A percentile compares a stretch with the other conserved stretches of the same genome.
These are phyloP conservation scores for Mentha longifolia DNA, from an alignment of 257 asterid species.

Conservation along the genomic window DNA sequence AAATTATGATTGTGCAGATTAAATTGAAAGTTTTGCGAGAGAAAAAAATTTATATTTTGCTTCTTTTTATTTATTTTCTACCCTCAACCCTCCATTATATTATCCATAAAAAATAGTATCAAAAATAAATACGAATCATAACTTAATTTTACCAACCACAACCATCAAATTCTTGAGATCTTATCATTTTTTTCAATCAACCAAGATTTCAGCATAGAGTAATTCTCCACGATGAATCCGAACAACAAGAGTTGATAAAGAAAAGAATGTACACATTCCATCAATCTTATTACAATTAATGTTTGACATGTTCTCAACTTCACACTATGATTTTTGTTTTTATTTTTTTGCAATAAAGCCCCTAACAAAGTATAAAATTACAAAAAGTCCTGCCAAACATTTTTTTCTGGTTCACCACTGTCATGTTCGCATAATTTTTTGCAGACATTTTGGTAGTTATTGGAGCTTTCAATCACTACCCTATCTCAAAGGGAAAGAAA, in stretches of 20 bases:
- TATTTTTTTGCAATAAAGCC: neutral
- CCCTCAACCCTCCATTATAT: neutral
- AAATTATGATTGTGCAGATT: neutral
- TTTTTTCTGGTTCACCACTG: neutral
- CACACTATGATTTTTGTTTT: neutral
- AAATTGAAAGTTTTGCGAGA: too few relatives aligned
- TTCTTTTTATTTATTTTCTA: too few relatives aligned
- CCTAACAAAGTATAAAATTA: neutral
- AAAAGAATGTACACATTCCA: neutral
- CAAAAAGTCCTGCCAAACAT: too few relatives aligned
- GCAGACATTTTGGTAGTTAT: constrained; percentile 28
- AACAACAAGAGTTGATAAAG: neutral
- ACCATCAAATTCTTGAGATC: too few relatives aligned
- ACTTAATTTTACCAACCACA: too few relatives aligned
- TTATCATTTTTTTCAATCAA: too few relatives aligned
- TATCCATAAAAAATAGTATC: too few relatives aligned
- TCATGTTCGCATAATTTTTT: neutral
- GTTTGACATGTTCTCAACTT: neutral
- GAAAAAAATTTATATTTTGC: too few relatives aligned
- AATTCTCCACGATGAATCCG: neutral
- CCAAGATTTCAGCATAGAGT: too few relatives aligned
- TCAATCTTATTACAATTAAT: neutral
- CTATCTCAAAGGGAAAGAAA: constrained; percentile 29
- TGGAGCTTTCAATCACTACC: constrained; percentile 16
- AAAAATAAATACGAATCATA: too few relatives aligned